phyloP scores from a whole-genome alignment of 306 rosid genomes.

The Rosa chinensis region DNA sequence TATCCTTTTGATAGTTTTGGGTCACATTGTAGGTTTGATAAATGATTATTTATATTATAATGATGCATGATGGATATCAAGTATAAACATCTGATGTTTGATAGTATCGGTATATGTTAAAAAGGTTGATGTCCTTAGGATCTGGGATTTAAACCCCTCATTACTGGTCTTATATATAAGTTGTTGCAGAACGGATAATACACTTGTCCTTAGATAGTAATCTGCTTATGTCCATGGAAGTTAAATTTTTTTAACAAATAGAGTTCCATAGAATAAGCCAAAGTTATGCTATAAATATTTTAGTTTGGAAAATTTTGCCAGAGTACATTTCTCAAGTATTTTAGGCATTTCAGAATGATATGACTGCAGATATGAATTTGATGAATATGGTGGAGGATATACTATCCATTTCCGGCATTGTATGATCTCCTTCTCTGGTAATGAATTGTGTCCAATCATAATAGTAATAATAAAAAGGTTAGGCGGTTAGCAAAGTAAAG shows the following conservation, averaged over 20 bases:
- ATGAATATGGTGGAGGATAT: neutral
- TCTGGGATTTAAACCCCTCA: neutral
- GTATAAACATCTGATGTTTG: neutral
- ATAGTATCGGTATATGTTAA: slow-evolving; percentile 3
- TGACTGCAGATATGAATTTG: neutral
- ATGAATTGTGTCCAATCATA: neutral
- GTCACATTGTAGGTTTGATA: neutral
- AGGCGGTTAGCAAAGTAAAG: neutral
- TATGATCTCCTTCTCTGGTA: neutral
- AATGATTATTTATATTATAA: neutral
- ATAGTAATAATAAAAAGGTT: neutral
- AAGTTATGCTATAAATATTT: neutral
- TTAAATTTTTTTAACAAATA: neutral
- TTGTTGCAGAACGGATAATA: neutral
- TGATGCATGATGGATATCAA: neutral
- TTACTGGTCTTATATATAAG: neutral
- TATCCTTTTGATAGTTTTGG: neutral
- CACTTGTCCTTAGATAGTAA: neutral
- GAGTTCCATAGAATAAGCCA: neutral
- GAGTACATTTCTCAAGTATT: neutral
- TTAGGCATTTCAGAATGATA: neutral
- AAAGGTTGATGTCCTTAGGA: neutral
- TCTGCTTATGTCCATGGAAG: neutral
- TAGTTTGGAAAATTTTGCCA: neutral
- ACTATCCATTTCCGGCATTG: neutral